Evolutionary conservation across 2,329 filamentous ascomycete species (phyloP), one percentile per base, ranked within the genome.

Genomic region (Simplicillium sp.): DNA sequence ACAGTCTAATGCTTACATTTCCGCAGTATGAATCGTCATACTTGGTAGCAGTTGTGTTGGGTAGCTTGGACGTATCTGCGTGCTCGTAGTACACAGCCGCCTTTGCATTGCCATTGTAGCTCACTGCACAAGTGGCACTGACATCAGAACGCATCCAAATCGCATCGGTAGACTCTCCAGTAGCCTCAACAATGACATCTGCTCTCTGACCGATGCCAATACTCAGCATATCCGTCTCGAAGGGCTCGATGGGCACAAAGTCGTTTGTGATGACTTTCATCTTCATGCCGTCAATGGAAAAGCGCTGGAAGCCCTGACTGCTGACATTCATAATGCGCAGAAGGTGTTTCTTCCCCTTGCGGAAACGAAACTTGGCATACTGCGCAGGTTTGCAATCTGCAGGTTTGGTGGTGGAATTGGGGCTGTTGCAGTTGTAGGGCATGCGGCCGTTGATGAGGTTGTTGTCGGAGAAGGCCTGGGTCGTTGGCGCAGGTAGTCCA

Each of bases 261-360:
- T 84, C 80, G 49, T 75, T 75, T 15, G 78, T 68, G 40, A 84
- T 77, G 41, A 84, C 75, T 0, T 68, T 80, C 58, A 84, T 62
- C 15, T 60, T 72, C 56, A 84, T 80, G 2, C 67, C 69, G 60
- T 66, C 75, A 52, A 72, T 82, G 51, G 63, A 81, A 51, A 82
- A 77, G 36, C 68, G 60, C 54, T 73, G 64, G 43, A 71, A 57
- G 29, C 61, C 66, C 51, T 77, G 63, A 40, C 67, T 59, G 11
- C 79, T 83, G 8, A 81, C 73, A 46, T 87, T 87, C 46, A 84
- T 66, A 47, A 87, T 69, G 12, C 82, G 75, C 38, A 87, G 61
- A 34, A 80, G 72, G 48, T 87, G 84, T 2, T 68, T 71, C 38
- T 72, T 68, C 2, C 73, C 70, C 2, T 71, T 65, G n/a, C 68